Base-by-base conservation (phyloP, 2,329 filamentous ascomycete genomes). In the Catunica adiposa region DNA sequence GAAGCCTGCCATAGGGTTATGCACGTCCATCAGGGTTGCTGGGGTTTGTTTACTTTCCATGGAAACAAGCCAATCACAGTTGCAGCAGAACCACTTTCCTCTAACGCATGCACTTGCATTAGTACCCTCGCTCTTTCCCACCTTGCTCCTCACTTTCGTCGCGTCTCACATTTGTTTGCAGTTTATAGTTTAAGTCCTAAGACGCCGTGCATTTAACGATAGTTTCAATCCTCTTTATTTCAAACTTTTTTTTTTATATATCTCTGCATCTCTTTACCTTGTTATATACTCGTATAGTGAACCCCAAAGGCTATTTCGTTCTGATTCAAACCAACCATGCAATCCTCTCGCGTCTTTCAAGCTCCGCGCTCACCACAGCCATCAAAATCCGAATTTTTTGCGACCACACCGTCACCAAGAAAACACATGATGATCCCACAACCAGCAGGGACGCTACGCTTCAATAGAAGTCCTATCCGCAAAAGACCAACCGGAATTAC, bases 401-500 rank as follows among this genome's bases (percentile, higher is more conserved):
- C 62, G 4, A 56, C 51, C 23, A 58, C 55, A 6, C 57, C 66
- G 25, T 64, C 68, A 3, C 68, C 66, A 11, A 68, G 69, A 59
- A 62, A 60, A 23, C 63, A 61, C 40, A 64, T 61, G 14, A 42
- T 44, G 22, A 38, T 37, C 38, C 1, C 38, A 14, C 51, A 56
- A 9, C 46, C 55, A 20, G 67, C 68, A 53, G 68, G 68, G 29
- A 70, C 72, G 59, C 70, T 67, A 31, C 66, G 63, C 60, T 50
- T 42, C 29, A 67, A 65, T 61, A 37, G 50, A 37, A 38, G 29
- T 37, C 83, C 83, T 1, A 74, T 77, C 55, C 83, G 77, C 68
- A 84, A 78, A 69, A 75, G 69, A 61, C 74, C 70, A 63, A 69
- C 77, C 58, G 79, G 75, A 46, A 77, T 90, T 60, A 82, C 80